A percentile compares a stretch with the other conserved stretches of the same genome.
Conservation (phyloP, 2,329 filamentous ascomycete genomes). For the Cordyceps pruinosa region DNA sequence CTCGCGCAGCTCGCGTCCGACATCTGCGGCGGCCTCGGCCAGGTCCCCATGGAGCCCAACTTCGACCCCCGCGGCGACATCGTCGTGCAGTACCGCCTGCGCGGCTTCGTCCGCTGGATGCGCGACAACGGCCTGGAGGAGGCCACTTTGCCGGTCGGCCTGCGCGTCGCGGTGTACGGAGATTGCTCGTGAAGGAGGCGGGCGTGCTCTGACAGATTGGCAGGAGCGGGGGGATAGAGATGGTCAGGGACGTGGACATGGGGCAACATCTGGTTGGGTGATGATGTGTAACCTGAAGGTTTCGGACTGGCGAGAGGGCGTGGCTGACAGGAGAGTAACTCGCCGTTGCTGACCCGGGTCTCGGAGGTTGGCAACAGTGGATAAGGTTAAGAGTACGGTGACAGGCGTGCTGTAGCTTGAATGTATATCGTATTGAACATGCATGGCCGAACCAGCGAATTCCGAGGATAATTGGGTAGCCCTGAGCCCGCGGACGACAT, state of each 20-base stretch:
- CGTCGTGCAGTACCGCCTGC: conserved; percentile 1
- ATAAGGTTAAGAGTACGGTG: too few relatives aligned
- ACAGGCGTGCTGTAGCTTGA: too few relatives aligned
- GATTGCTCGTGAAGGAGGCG: background rate
- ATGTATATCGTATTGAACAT: too few relatives aligned
- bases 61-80: conserved; percentile 8
- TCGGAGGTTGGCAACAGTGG: too few relatives aligned
- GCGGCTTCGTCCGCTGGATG: conserved; percentile 1
- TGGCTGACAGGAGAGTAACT: too few relatives aligned
- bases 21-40: conserved; percentile 4
- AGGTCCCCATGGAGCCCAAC: conserved; percentile 11
- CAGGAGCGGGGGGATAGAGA: background rate
- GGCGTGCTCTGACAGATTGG: background rate
- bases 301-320: too few relatives aligned
- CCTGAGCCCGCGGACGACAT: background rate
- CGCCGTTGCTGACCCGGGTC: too few relatives aligned
- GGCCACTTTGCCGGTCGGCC: background rate
- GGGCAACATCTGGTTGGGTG: too few relatives aligned
- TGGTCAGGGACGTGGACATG: background rate
- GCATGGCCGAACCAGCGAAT: too few relatives aligned
- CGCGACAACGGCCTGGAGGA: background rate
- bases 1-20: background rate
- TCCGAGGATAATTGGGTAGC: too few relatives aligned
- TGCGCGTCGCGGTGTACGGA: background rate
- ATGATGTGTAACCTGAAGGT: too few relatives aligned